Conservation (phyloP, 176 grass and related monocot genomes). For the Phoenix dactylifera region DNA sequence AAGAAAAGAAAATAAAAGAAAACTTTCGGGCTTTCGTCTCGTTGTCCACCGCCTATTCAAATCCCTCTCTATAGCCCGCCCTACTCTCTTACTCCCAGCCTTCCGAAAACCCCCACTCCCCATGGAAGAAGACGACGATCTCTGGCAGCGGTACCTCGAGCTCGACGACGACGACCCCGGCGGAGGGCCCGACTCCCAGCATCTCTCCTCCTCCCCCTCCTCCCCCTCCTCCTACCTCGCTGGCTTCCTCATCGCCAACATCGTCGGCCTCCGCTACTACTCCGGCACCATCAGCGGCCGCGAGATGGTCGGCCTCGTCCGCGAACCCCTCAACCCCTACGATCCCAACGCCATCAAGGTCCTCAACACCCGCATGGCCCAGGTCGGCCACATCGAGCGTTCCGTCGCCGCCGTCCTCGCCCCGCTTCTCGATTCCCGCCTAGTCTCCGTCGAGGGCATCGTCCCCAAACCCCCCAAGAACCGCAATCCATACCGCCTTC, state of each 20-base stretch:
- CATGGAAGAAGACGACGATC: background rate
- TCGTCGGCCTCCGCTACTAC: conserved; percentile 52
- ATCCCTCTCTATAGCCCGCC: background rate
- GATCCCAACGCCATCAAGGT: conserved; percentile 72
- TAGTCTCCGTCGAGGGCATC: conserved; percentile 38
- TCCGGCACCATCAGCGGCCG: conserved; percentile 32
- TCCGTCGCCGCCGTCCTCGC: conserved; percentile 24
- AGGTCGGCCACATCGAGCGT: conserved; percentile 50
- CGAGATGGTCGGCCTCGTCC: conserved; percentile 48
- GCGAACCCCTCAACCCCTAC: conserved; percentile 49
- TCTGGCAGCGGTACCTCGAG: background rate
- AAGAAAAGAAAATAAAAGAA: too few species aligned
- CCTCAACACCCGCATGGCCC: conserved; percentile 24
- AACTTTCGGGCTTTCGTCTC: background rate
- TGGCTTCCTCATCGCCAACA: conserved; percentile 62
- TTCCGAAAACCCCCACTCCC: too few species aligned
- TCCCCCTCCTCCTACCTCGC: conserved; percentile 22
- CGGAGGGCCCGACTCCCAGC: background rate
- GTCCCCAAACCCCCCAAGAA: conserved; percentile 36
- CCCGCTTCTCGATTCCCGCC: conserved; percentile 60
- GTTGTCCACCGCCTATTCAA: background rate
- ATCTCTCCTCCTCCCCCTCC: conserved; percentile 1
- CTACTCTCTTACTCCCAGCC: background rate
- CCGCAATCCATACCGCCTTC: conserved; percentile 22
- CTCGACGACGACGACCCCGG: background rate